Percentiles rank a stretch among this genome's conserved stretches.
Conservation (phyloP, 371 early-diverging fungal species). For the Paraphysoderma sedebokerense region DNA sequence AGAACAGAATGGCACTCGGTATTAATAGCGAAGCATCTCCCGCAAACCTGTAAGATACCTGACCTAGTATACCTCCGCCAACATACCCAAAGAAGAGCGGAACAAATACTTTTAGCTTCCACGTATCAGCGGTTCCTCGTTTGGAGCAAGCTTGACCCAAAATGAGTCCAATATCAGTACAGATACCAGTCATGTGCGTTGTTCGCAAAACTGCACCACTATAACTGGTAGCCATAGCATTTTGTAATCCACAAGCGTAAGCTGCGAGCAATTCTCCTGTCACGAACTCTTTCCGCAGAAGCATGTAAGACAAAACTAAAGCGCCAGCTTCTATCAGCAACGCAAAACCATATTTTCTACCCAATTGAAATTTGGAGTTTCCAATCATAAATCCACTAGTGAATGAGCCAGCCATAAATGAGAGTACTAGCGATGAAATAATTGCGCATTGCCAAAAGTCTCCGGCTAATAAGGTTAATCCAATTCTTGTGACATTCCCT, state of each 20-base stretch:
- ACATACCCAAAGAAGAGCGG: slow-evolving; percentile 17
- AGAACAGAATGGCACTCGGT: not conserved
- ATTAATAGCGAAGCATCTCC: not conserved
- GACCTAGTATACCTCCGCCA: slow-evolving; percentile 12
- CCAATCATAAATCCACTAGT: slow-evolving; percentile 24
- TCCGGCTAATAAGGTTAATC: slow-evolving; percentile 12
- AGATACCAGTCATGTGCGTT: slow-evolving; percentile 34
- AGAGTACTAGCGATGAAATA: slow-evolving; percentile 15
- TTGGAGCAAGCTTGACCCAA: slow-evolving; percentile 20
- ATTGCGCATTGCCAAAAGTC: slow-evolving; percentile 16
- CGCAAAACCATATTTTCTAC: slow-evolving; percentile 18
- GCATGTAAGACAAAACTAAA: slow-evolving; percentile 17
- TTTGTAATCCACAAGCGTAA: slow-evolving; percentile 29
- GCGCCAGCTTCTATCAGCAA: slow-evolving; percentile 16
- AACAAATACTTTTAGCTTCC: slow-evolving; percentile 23
- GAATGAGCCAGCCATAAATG: slow-evolving; percentile 26
- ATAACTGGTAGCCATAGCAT: slow-evolving; percentile 24
- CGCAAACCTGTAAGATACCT: not conserved
- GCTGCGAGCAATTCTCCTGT: slow-evolving; percentile 30
- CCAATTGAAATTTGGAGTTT: slow-evolving; percentile 28
- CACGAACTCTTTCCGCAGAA: slow-evolving; percentile 15
- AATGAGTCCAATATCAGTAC: slow-evolving; percentile 27
- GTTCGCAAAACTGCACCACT: slow-evolving; percentile 28
- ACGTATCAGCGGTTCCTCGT: slow-evolving; percentile 20
- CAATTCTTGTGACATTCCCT: slow-evolving; percentile 25